A percentile compares a stretch with the other conserved stretches of the same genome.
Conservation (phyloP, 2,329 filamentous ascomycete species). For the Trichoderma gracile region DNA sequence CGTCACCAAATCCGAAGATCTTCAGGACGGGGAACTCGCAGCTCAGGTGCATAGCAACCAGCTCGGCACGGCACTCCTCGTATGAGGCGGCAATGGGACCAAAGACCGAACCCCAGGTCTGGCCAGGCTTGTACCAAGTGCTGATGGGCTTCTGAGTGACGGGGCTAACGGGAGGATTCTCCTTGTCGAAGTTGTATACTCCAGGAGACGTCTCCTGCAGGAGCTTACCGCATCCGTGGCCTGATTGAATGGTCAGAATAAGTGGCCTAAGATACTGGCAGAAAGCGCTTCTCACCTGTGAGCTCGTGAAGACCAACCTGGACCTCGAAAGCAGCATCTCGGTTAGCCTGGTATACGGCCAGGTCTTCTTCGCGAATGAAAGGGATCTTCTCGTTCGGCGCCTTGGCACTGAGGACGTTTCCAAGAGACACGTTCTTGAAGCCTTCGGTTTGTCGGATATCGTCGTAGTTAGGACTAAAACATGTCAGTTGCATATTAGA, state of each 20-base stretch:
- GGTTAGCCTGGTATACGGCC: slow-evolving; percentile 75
- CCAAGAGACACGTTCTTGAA: slow-evolving; percentile 95
- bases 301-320: slow-evolving; percentile 95
- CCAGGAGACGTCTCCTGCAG: slow-evolving; percentile 84
- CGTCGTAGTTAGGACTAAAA: slow-evolving; percentile 64
- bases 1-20: slow-evolving; percentile 89
- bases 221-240: slow-evolving; percentile 91
- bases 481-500: slow-evolving; percentile 23
- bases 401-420: slow-evolving; percentile 88
- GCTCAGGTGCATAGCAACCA: slow-evolving; percentile 86
- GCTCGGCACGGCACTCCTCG: slow-evolving; percentile 92
- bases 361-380: slow-evolving; percentile 82
- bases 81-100: slow-evolving; percentile 84
- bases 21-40: slow-evolving; percentile 87
- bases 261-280: background rate
- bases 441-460: slow-evolving; percentile 77
- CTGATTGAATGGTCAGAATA: slow-evolving; percentile 38
- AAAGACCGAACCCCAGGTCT: slow-evolving; percentile 94
- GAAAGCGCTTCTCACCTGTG: slow-evolving; percentile 43
- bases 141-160: slow-evolving; percentile 72
- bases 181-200: slow-evolving; percentile 82
- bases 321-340: slow-evolving; percentile 87
- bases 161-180: slow-evolving; percentile 79
- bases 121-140: slow-evolving; percentile 90
- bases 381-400: slow-evolving; percentile 86